phyloP scores from a whole-genome alignment of 768 basidiomycete genomes.

The Melanogaster broomeanus region DNA sequence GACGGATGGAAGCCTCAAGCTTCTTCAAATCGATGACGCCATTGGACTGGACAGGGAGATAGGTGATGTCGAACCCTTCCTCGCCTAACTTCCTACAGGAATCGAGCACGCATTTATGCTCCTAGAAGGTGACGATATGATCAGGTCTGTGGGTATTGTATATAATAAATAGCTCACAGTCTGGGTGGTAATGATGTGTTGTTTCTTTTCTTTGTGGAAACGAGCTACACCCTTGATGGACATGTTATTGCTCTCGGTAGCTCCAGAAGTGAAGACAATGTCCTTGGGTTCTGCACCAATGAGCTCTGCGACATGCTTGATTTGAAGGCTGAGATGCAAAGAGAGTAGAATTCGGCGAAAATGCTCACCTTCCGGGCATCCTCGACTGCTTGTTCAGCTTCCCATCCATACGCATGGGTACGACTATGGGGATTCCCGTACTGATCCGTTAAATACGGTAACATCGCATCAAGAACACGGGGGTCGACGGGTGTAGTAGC shows the following conservation, averaged over 20 bases:
- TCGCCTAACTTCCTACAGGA: constrained; percentile 94
- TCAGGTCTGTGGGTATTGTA: neutral
- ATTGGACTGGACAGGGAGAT: constrained; percentile 89
- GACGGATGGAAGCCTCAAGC: constrained; percentile 86
- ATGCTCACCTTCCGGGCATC: constrained; percentile 75
- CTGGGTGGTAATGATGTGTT: constrained; percentile 92
- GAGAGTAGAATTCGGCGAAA: constrained; percentile 8
- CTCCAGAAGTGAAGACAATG: constrained; percentile 96
- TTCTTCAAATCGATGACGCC: constrained; percentile 79
- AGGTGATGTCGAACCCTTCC: constrained; percentile 97
- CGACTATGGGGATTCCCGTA: constrained; percentile 98
- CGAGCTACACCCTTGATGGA: constrained; percentile 94
- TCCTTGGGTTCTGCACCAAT: constrained; percentile 96
- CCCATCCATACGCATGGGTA: constrained; percentile 99
- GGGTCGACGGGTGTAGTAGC: constrained; percentile 98
- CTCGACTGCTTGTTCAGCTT: constrained; percentile 94
- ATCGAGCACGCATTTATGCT: constrained; percentile 99
- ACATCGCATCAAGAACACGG: constrained; percentile 94
- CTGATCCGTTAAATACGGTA: constrained; percentile 92
- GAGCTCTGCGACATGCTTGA: constrained; percentile 83
- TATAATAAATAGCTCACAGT: constrained; percentile 56
- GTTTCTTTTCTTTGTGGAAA: constrained; percentile 92
- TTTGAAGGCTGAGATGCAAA: neutral
- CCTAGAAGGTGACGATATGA: constrained; percentile 45
- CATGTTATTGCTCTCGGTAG: constrained; percentile 98